Conservation (phyloP, 306 rosid genomes). For the Cicer chorassanicum region DNA sequence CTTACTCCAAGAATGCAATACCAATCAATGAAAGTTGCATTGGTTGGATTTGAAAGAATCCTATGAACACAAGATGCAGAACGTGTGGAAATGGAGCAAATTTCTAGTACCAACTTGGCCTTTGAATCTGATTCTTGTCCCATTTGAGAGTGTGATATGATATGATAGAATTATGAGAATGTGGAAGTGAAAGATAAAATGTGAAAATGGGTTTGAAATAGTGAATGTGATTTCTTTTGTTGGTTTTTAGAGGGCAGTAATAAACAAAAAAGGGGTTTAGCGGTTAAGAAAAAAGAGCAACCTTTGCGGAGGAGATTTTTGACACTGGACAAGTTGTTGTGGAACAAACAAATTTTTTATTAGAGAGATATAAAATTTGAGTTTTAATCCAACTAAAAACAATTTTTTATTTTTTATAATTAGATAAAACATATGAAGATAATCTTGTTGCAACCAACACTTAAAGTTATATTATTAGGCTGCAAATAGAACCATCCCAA, state of each 20-base stretch:
- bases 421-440: background rate
- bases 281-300: constrained; percentile 81
- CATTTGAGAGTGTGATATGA: constrained; percentile 47
- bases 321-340: constrained; percentile 62
- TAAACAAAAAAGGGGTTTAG: constrained; percentile 55
- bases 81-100: constrained; percentile 74
- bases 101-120: constrained; percentile 70
- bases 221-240: constrained; percentile 45
- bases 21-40: constrained; percentile 73
- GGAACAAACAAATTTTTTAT: constrained; percentile 33
- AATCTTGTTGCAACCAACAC: constrained; percentile 37
- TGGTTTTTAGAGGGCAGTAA: constrained; percentile 36
- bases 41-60: constrained; percentile 45
- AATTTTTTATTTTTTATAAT: background rate
- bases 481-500: constrained; percentile 33
- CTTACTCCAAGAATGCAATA: constrained; percentile 88
- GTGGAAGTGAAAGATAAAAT: constrained; percentile 45
- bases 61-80: constrained; percentile 64
- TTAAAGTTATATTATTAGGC: constrained; percentile 2
- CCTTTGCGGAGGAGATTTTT: constrained; percentile 65
- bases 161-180: constrained; percentile 18
- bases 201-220: constrained; percentile 50
- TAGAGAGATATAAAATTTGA: constrained; percentile 12
- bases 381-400: background rate
- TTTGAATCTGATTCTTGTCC: constrained; percentile 76